phyloP scores from a whole-genome alignment of 257 asterid genomes.

The Salvia miltiorrhiza region DNA sequence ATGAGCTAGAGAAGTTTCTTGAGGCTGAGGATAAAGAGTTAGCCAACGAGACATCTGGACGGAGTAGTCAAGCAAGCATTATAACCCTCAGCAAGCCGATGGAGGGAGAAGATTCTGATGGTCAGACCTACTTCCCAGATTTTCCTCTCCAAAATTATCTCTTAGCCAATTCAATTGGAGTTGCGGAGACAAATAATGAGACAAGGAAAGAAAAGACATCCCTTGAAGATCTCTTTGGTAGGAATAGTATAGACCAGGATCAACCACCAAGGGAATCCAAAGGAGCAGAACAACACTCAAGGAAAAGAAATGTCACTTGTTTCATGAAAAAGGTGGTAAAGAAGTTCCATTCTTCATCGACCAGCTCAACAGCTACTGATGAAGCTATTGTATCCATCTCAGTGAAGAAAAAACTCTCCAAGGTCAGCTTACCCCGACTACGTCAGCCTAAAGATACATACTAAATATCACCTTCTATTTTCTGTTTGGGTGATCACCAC shows the following conservation, averaged over 20 bases:
- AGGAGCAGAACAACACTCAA: constrained; percentile 31
- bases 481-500: neutral
- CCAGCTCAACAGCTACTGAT: constrained; percentile 31
- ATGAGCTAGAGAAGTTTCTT: constrained; percentile 71
- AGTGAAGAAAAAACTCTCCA: constrained; percentile 52
- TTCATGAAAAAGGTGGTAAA: constrained; percentile 67
- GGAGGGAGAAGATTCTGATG: constrained; percentile 46
- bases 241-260: constrained; percentile 23
- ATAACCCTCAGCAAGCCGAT: constrained; percentile 43
- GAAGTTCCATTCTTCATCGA: constrained; percentile 43
- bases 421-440: constrained; percentile 47
- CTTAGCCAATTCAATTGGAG: constrained; percentile 53
- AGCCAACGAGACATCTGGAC: constrained; percentile 43
- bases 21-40: constrained; percentile 59
- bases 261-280: constrained; percentile 28
- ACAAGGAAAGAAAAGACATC: constrained; percentile 48
- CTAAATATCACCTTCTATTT: neutral
- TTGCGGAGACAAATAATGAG: constrained; percentile 32
- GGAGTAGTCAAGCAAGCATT: constrained; percentile 61
- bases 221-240: constrained; percentile 52
- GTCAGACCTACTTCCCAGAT: constrained; percentile 24
- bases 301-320: constrained; percentile 26
- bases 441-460: constrained; percentile 7
- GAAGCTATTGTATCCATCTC: constrained; percentile 38
- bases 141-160: constrained; percentile 75